Evolutionary conservation across 2,329 filamentous ascomycete genomes (phyloP), one percentile per base, ranked within the genome.

Genomic region (Exophiala xenobiotica): DNA sequence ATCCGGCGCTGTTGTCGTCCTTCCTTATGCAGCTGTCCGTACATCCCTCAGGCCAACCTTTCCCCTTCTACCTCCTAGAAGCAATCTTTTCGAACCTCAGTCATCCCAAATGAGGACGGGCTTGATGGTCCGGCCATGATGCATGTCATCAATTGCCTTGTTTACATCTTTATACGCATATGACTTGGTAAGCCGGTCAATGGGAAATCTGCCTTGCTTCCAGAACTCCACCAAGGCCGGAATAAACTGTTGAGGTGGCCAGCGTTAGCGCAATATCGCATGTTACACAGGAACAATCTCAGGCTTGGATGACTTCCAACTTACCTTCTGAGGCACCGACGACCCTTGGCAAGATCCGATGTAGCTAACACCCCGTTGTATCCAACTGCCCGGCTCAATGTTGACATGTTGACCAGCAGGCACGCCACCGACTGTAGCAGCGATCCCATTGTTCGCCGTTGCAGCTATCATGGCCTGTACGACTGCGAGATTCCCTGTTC

Each of bases 401-500:
- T 35, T 14, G 31, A 35, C 31, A 8, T 35, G 31, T 16, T 35
- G 31, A 14, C 31, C 31, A 6, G 31, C 31, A 35, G 31, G 31
- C 11, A 35, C 38, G 20, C 38, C 38, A 18, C 38, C 38, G 38
- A 35, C 31, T 35, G 31, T 35, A 16, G 31, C 31, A 8, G 31
- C 31, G 4, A 35, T 35, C 31, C 31, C 31, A 35, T 16, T 35
- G 12, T 35, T 35, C 18, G 31, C 31, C 9, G 31, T 35, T 16
- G 31, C 14, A 3, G 4, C 31, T 35, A 35, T 35, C 31, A 35
- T 35, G 12, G 31, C 31, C n/a, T 35, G 31, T 14, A 35, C 31
- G n/a, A 35, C 31, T 9, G 31, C 31, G 18, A 35, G 9, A 3
- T 35, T 35, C 4, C 55, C 55, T 3, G 51, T 58, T 9, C 47